phyloP scores from a whole-genome alignment of 2,329 filamentous ascomycete genomes.

The Coleophoma cylindrospora region DNA sequence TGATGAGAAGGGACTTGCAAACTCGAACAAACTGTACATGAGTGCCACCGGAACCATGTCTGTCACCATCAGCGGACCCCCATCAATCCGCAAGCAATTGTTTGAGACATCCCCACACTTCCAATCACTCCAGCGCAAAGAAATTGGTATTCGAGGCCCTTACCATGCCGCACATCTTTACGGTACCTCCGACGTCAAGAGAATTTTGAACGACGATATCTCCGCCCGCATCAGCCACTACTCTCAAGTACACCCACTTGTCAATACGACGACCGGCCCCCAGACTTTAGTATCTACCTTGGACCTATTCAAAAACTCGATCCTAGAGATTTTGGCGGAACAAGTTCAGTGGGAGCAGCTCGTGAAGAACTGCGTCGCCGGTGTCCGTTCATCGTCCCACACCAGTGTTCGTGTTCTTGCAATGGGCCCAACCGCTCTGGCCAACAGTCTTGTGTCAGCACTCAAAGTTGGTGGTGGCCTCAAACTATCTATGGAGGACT shows the following conservation, averaged over 20 bases:
- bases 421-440: conserved; percentile 15
- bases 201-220: conserved; percentile 14
- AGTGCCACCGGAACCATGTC: conserved; percentile 11
- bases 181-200: conserved; percentile 14
- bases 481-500: conserved; percentile 8
- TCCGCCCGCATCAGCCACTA: conserved; percentile 4
- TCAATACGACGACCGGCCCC: conserved; percentile 2
- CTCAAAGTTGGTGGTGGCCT: conserved; percentile 14
- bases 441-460: conserved; percentile 10
- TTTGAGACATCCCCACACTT: conserved; percentile 9
- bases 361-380: conserved; percentile 6
- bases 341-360: conserved; percentile 13
- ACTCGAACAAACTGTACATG: conserved; percentile 12
- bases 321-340: conserved; percentile 10
- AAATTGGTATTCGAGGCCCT: conserved; percentile 17
- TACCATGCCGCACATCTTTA: conserved; percentile 27
- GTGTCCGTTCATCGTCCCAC: conserved; percentile 4
- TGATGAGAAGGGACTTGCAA: conserved; percentile 8
- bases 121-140: conserved; percentile 9
- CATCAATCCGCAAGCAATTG: conserved; percentile 6
- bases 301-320: conserved; percentile 11
- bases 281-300: conserved; percentile 3
- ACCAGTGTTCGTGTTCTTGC: conserved; percentile 11
- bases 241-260: conserved; percentile 5
- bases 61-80: conserved; percentile 17